These are phyloP conservation scores for Coprinopsis cinerea DNA, from an alignment of 768 basidiomycete genomes.

Conservation along the genomic window DNA sequence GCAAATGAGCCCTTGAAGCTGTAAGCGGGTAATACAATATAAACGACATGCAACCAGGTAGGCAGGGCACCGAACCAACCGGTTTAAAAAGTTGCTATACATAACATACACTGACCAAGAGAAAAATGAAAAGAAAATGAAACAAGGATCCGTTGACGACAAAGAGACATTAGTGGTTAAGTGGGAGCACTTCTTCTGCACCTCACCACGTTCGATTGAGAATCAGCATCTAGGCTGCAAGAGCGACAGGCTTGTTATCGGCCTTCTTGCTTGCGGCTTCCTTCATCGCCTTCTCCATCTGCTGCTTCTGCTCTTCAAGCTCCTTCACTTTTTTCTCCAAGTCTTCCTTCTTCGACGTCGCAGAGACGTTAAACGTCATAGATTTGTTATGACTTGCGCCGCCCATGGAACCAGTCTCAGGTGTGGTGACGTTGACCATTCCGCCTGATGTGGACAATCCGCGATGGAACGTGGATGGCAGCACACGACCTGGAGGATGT, in stretches of 20 bases:
- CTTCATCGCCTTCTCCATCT: conserved; percentile 59
- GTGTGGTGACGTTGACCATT: conserved; percentile 53
- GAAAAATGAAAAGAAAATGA: not conserved
- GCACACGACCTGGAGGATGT: conserved; percentile 82
- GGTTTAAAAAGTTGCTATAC: not conserved
- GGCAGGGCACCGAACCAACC: not conserved
- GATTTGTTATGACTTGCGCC: conserved; percentile 62
- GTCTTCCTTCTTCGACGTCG: conserved; percentile 38
- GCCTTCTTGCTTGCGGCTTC: conserved; percentile 60
- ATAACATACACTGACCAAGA: conserved; percentile 6
- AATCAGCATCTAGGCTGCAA: conserved; percentile 37
- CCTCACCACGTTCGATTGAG: too few relatives aligned
- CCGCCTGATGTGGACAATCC: conserved; percentile 59
- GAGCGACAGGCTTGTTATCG: conserved; percentile 46
- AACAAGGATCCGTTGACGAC: not conserved
- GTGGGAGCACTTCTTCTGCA: too few relatives aligned
- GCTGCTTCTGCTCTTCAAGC: conserved; percentile 43
- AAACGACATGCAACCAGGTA: not conserved
- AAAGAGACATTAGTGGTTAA: not conserved
- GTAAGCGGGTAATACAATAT: not conserved
- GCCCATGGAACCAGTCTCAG: conserved; percentile 63
- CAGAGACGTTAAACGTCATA: conserved; percentile 59
- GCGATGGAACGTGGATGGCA: conserved; percentile 77
- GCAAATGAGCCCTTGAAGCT: not conserved
- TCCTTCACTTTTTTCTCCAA: conserved; percentile 46